These are phyloP conservation scores for Talaromyces sp. DNA, from an alignment of 2,329 filamentous ascomycete genomes.

Conservation along the genomic window DNA sequence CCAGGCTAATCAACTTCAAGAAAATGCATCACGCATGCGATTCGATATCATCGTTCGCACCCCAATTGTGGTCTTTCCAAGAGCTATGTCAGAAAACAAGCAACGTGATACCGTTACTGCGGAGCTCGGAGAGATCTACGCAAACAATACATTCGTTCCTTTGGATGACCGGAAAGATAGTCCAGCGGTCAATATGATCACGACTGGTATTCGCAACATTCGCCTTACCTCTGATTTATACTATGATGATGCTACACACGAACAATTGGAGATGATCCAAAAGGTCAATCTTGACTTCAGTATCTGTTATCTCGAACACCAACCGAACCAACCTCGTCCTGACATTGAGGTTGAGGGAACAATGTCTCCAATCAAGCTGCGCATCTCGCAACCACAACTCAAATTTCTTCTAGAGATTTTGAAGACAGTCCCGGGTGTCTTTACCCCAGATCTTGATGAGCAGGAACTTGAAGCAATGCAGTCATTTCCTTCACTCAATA, in stretches of 20 bases:
- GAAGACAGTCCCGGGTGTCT: slow-evolving; percentile 80
- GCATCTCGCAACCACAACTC: slow-evolving; percentile 84
- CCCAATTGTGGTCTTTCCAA: slow-evolving; percentile 91
- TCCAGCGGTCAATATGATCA: slow-evolving; percentile 80
- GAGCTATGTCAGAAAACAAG: slow-evolving; percentile 66
- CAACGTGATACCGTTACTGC: slow-evolving; percentile 82
- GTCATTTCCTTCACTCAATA: slow-evolving; percentile 61
- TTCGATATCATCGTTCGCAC: slow-evolving; percentile 93
- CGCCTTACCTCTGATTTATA: slow-evolving; percentile 85
- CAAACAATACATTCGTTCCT: slow-evolving; percentile 85
- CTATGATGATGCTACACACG: slow-evolving; percentile 66
- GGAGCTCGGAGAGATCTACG: slow-evolving; percentile 95
- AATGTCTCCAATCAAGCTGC: slow-evolving; percentile 90
- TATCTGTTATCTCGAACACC: slow-evolving; percentile 87
- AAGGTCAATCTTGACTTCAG: slow-evolving; percentile 93
- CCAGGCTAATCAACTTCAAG: slow-evolving; percentile 88
- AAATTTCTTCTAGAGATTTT: slow-evolving; percentile 86
- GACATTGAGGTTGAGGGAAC: slow-evolving; percentile 87
- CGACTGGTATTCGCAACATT: slow-evolving; percentile 87
- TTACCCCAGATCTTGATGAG: slow-evolving; percentile 69
- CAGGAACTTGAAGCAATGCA: slow-evolving; percentile 70
- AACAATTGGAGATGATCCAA: slow-evolving; percentile 94
- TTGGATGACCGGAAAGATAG: slow-evolving; percentile 72
- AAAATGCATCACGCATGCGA: slow-evolving; percentile 84
- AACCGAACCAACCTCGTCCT: slow-evolving; percentile 69